Evolutionary conservation across 768 basidiomycete genomes (phyloP).

Genomic region (Macrolepiota albuminosa): DNA sequence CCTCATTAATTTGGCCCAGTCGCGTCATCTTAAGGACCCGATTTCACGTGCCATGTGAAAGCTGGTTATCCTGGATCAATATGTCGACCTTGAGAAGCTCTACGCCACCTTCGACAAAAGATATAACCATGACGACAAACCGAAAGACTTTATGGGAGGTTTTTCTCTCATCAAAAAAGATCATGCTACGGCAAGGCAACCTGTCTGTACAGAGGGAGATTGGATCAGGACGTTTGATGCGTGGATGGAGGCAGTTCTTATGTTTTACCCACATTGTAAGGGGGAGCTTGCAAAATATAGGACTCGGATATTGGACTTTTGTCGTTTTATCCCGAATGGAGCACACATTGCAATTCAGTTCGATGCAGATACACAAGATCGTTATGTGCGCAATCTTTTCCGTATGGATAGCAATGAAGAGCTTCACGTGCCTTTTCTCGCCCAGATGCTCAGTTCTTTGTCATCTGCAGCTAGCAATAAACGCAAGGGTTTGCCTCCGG

Average conservation of each 20-base stretch:
- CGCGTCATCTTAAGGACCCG: neutral
- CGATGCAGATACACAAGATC: neutral
- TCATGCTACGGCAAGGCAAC: neutral
- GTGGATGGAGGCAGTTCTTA: neutral
- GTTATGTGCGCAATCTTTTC: neutral
- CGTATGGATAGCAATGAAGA: neutral
- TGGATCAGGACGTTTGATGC: neutral
- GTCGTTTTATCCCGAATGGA: no score
- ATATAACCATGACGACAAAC: neutral
- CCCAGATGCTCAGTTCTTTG: neutral
- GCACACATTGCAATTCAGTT: neutral
- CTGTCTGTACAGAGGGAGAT: neutral
- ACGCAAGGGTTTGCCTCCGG: accelerated
- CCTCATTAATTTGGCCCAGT: neutral
- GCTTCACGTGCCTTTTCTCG: neutral
- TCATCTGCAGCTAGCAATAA: neutral
- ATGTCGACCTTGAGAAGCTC: neutral
- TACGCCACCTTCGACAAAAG: neutral
- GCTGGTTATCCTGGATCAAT: no score
- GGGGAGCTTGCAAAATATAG: no score
- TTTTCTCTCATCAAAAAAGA: neutral
- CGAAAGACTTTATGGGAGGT: neutral
- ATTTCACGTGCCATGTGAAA: neutral
- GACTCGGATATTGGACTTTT: no score
- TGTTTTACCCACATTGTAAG: no score